Evolutionary conservation across 495 filamentous ascomycete genomes (phyloP), one percentile per base, ranked within the genome.

Genomic region (Daldinia loculata): DNA sequence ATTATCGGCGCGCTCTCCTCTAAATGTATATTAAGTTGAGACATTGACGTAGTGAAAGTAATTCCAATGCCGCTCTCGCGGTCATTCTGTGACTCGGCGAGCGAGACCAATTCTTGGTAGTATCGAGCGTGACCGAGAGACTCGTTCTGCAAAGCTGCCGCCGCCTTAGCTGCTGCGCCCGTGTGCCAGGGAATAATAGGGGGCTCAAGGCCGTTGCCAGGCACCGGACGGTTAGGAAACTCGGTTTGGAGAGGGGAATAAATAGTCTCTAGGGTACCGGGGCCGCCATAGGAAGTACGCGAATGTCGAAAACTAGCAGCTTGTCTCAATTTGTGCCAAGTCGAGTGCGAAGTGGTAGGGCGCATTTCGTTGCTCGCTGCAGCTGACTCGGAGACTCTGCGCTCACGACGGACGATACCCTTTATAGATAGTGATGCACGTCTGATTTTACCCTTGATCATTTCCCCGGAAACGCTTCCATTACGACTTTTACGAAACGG

Each of bases 31-130:
- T 82, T 81, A 3, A 75, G 52, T 34, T 88, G 83, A 5, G 82
- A 82, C 15, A 81, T 78, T 19, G 76, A 76, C 53, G 76, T 83
- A 4, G 88, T 87, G 27, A 92, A 70, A n/a, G 90, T 86, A 71
- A 94, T 92, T 11, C 90, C 91, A 61, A 94, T 91, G n/a, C 91
- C 92, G 79, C 91, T 93, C 76, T 93, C 91, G 30, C 88, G 84
- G 74, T 94, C 91, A 63, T 82, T 78, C n/a, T 78, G 71, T n/a
- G 75, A 76, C 8, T 80, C 76, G 14, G 82, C 76, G 0, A 76
- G 61, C 26, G 72, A 66, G n/a, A 64, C 34, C 56, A 70, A 48
- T 77, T 80, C 61, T 61, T 72, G 43, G 67, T 70, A 58, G 1
- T 63, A 50, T 79, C 81, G 64, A 15, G 63, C 55, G 22, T 63